These are phyloP conservation scores for Coffea canephora DNA, from an alignment of 257 asterid genomes.

Conservation along the genomic window DNA sequence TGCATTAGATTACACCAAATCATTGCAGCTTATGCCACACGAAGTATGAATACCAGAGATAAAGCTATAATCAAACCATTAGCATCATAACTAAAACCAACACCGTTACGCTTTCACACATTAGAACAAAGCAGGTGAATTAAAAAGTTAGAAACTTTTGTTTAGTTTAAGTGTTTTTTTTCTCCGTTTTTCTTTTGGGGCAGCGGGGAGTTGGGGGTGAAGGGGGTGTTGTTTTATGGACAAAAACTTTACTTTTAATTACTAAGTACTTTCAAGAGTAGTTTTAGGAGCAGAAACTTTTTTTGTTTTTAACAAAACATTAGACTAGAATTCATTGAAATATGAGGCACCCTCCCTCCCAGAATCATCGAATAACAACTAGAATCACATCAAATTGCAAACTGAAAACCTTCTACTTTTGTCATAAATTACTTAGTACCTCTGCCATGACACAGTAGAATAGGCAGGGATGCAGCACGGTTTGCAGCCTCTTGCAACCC, in stretches of 20 bases:
- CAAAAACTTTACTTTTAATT: not conserved
- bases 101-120: not conserved
- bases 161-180: too few relatives aligned
- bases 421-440: constrained; percentile 34
- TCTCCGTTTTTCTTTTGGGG: not conserved
- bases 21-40: not conserved
- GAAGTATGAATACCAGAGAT: not conserved
- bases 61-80: not conserved
- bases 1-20: constrained; percentile 35
- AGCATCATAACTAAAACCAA: not conserved
- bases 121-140: not conserved
- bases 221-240: not conserved
- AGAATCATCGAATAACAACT: not conserved
- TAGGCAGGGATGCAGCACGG: constrained; percentile 79
- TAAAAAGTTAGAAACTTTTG: too few relatives aligned
- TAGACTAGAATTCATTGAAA: too few relatives aligned
- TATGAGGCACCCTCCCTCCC: not conserved
- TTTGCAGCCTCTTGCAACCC: constrained; percentile 53
- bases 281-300: not conserved
- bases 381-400: not conserved
- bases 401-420: not conserved
- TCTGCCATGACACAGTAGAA: constrained; percentile 80
- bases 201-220: too few relatives aligned
- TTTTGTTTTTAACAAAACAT: too few relatives aligned
- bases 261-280: not conserved